Evolutionary conservation across 768 basidiomycete species (phyloP).

Genomic region (Glaciozyma antarctica): DNA sequence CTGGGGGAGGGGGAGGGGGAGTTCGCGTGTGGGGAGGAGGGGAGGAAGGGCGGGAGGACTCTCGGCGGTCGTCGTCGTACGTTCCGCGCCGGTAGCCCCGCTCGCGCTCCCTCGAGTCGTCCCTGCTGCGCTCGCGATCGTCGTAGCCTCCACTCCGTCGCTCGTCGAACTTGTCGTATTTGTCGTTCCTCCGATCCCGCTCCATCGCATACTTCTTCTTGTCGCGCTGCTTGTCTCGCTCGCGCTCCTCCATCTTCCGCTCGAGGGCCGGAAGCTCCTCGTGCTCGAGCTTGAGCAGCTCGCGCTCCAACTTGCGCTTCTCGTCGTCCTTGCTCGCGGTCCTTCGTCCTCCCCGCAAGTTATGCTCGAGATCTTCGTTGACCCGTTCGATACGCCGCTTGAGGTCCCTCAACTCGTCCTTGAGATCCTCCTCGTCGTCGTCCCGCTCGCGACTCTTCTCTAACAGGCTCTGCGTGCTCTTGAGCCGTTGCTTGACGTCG

Average conservation of each 20-base stretch:
- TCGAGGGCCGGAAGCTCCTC: constrained; percentile 87
- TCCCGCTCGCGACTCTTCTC: constrained; percentile 62
- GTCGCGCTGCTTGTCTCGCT: constrained; percentile 66
- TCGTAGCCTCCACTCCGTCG: constrained; percentile 39
- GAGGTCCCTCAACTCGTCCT: constrained; percentile 77
- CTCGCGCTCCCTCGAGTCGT: constrained; percentile 13
- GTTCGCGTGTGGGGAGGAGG: constrained; percentile 30
- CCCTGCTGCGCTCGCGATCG: constrained; percentile 34
- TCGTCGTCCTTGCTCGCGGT: constrained; percentile 72
- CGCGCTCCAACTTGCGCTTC: constrained; percentile 72
- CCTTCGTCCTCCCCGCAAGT: constrained; percentile 58
- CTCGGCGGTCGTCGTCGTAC: constrained; percentile 36
- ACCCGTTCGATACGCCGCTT: constrained; percentile 74
- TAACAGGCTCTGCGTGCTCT: constrained; percentile 67
- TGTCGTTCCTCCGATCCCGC: constrained; percentile 72
- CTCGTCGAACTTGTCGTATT: constrained; percentile 41
- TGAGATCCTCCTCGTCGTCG: constrained; percentile 80
- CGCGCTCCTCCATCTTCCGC: constrained; percentile 65
- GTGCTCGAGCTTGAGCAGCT: constrained; percentile 74
- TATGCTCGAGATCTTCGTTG: constrained; percentile 84
- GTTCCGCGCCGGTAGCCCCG: constrained; percentile 30
- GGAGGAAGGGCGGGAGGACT: constrained; percentile 46
- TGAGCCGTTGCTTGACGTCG: constrained; percentile 76
- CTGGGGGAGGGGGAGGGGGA: constrained; percentile 29
- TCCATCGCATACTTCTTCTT: constrained; percentile 67